Base-by-base conservation (phyloP, 805 yeast genomes). In the Kodamaea lidongshanica region DNA sequence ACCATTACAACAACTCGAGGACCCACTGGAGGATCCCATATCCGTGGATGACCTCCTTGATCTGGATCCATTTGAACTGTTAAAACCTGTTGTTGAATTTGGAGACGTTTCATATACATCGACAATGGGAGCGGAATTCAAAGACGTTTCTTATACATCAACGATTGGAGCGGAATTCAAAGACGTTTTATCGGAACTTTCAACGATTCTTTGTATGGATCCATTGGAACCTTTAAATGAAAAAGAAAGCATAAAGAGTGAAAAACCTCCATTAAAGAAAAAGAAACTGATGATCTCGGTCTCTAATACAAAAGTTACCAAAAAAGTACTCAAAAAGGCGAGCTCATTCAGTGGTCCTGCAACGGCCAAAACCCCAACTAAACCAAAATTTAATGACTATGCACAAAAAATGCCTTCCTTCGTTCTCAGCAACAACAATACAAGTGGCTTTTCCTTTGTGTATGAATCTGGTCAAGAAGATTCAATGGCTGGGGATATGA, bases 361-460 rank as follows among this genome's bases (percentile, higher is more conserved):
- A 16, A 5, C 19, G 3, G 16, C 22, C 32, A 27, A 32, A 18
- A 25, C 38, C 12, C 30, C 32, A 11, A 16, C 30, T 11, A 19
- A 28, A 19, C 12, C 34, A 11, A 25, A 38, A 9, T 32, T 39
- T 30, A 34, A 29, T 15, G 42, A 36, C 18, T 36, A 29, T 22
- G 33, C 42, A 8, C 40, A 36, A 12, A 28, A 35, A 23, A 27
- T 33, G 25, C 28, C 33, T 6, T 24, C 34, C 16, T 26, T 38
- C 10, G 16, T 39, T 4, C 17, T 32, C 22, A 26, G 27, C 26
- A 26, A 27, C 24, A 32, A 21, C 17, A 23, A 27, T 24, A 29
- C 27, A 16, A 33, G 30, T 23, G 35, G 35, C 19, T 37, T 25
- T 19, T 34, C 41, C 21, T 40, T 40, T 22, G 40, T 40, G n/a